phyloP scores from a whole-genome alignment of 2,329 filamentous ascomycete species.

The Akanthomyces muscarius region DNA sequence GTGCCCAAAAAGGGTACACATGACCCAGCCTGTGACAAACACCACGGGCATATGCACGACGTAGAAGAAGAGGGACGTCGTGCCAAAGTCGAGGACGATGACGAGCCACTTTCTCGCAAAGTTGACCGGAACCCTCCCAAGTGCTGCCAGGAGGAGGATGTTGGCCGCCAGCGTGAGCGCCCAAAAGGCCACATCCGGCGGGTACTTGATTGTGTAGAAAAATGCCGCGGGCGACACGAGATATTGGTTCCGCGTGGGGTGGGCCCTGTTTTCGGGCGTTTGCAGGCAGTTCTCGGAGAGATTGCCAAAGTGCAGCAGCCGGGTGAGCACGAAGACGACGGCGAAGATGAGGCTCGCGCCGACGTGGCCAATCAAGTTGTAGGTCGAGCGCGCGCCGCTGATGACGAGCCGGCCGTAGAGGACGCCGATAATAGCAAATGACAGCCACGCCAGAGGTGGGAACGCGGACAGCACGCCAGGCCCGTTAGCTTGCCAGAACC shows the following conservation, averaged over 20 bases:
- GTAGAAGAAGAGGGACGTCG: conserved; percentile 46
- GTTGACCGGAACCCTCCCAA: conserved; percentile 31
- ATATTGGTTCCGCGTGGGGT: conserved; percentile 36
- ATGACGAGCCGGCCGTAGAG: conserved; percentile 37
- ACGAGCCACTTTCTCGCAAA: conserved; percentile 29
- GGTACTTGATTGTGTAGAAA: conserved; percentile 46
- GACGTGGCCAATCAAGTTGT: conserved; percentile 25
- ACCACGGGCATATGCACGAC: conserved; percentile 36
- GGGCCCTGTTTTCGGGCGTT: conserved; percentile 33
- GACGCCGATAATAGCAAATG: conserved; percentile 42
- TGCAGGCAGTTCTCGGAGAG: conserved; percentile 41
- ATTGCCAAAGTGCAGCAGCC: conserved; percentile 40
- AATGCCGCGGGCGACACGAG: conserved; percentile 39
- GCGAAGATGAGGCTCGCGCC: conserved; percentile 29
- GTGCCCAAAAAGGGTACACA: conserved; percentile 33
- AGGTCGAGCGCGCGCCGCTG: conserved; percentile 31
- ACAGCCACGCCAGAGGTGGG: conserved; percentile 44
- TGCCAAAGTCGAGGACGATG: conserved; percentile 40
- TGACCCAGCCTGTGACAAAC: conserved; percentile 24
- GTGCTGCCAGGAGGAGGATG: conserved; percentile 36
- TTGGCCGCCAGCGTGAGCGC: conserved; percentile 38
- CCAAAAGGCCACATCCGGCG: conserved; percentile 45
- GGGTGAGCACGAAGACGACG: conserved; percentile 38
- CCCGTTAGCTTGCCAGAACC: conserved; percentile 36
- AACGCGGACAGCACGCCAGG: conserved; percentile 36